Evolutionary conservation across 2,329 filamentous ascomycete genomes (phyloP).

Genomic region (Cryphonectria radicalis): DNA sequence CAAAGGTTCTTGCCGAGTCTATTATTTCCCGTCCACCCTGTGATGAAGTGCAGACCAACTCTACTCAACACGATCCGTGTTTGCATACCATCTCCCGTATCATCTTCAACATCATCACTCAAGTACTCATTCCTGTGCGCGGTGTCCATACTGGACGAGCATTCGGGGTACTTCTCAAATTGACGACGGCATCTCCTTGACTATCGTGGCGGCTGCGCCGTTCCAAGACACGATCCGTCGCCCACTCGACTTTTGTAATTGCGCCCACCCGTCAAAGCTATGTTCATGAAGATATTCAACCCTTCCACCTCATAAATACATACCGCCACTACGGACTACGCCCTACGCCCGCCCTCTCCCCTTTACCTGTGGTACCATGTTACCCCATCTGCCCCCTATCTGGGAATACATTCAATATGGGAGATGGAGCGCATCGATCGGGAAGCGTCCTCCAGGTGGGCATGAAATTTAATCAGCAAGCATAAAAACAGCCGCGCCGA

Average conservation of each 20-base stretch:
- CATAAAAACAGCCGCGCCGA: constrained; percentile 5
- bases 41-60: background rate
- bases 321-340: constrained; percentile 8
- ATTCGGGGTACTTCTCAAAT: background rate
- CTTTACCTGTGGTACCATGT: background rate
- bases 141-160: background rate
- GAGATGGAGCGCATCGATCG: constrained; percentile 2
- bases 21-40: background rate
- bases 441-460: constrained; percentile 7
- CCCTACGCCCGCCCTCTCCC: background rate
- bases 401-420: constrained; percentile 5
- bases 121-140: background rate
- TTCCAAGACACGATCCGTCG: background rate
- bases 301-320: constrained; percentile 8
- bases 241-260: background rate
- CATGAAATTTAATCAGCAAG: constrained; percentile 16
- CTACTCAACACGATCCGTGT: too few relatives aligned
- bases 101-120: background rate
- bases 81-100: background rate
- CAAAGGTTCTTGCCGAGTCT: too few relatives aligned
- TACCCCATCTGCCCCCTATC: constrained; percentile 15
- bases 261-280: background rate
- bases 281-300: background rate
- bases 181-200: background rate
- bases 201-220: too few relatives aligned